phyloP scores from a whole-genome alignment of 139 green algal species.

The Chlorella sp. region DNA sequence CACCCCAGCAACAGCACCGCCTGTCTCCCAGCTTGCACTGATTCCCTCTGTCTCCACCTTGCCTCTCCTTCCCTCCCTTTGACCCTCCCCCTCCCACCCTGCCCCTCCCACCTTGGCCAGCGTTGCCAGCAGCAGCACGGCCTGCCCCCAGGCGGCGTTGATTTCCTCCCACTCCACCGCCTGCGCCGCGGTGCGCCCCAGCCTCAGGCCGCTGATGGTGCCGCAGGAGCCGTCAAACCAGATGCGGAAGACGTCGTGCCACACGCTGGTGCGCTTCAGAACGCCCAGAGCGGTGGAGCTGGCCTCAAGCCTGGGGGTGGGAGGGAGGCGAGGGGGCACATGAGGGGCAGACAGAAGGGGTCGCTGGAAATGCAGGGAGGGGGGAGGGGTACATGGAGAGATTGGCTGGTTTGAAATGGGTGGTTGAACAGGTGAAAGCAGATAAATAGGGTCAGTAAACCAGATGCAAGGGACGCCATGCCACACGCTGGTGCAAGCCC shows the following conservation, averaged over 20 bases:
- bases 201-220: constrained; percentile 88
- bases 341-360: too few species aligned
- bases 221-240: constrained; percentile 88
- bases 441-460: too few species aligned
- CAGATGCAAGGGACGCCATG: too few species aligned
- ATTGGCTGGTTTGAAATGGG: too few species aligned
- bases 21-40: too few species aligned
- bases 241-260: constrained; percentile 89
- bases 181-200: constrained; percentile 79
- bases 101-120: constrained; percentile 76
- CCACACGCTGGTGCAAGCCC: too few species aligned
- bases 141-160: constrained; percentile 96
- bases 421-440: neutral
- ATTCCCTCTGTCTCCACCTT: too few species aligned
- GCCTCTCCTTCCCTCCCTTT: too few species aligned
- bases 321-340: neutral
- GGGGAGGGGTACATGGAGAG: too few species aligned
- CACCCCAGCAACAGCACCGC: too few species aligned
- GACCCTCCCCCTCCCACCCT: neutral
- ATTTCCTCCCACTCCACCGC: constrained; percentile 97
- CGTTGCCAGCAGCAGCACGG: constrained; percentile 92
- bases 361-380: neutral
- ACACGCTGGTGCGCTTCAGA: constrained; percentile 66
- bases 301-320: constrained; percentile 12
- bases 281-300: constrained; percentile 70